These are phyloP conservation scores for Daldinia sp. DNA, from an alignment of 2,329 filamentous ascomycete species.

Conservation along the genomic window DNA sequence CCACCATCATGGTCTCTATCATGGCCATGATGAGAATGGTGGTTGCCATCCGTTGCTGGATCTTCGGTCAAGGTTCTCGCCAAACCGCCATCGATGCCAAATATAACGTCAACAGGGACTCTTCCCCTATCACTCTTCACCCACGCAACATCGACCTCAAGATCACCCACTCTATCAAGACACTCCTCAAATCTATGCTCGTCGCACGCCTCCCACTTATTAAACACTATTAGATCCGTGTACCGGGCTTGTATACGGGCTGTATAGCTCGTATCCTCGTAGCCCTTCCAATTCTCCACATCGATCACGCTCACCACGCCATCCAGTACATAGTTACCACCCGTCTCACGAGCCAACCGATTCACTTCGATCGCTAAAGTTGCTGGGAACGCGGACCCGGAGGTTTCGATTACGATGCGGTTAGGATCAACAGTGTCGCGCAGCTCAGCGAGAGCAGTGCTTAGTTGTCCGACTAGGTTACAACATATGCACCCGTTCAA, in stretches of 20 bases:
- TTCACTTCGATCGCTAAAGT: slow-evolving; percentile 93
- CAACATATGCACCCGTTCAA: slow-evolving; percentile 99
- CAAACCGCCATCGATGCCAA: slow-evolving; percentile 87
- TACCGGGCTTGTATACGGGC: slow-evolving; percentile 84
- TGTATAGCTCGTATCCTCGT: slow-evolving; percentile 90
- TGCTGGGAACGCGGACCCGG: slow-evolving; percentile 85
- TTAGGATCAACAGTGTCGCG: slow-evolving; percentile 68
- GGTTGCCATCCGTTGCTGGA: slow-evolving; percentile 42
- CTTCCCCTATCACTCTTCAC: slow-evolving; percentile 85
- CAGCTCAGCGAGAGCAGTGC: slow-evolving; percentile 80
- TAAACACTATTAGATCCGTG: slow-evolving; percentile 89
- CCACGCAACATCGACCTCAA: slow-evolving; percentile 82
- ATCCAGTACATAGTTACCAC: slow-evolving; percentile 76
- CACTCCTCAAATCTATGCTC: slow-evolving; percentile 81
- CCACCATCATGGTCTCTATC: slow-evolving; percentile 53
- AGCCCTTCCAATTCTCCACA: slow-evolving; percentile 94
- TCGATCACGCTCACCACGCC: slow-evolving; percentile 91
- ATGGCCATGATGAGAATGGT: slow-evolving; percentile 45
- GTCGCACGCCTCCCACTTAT: slow-evolving; percentile 85
- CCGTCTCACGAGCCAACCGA: slow-evolving; percentile 73
- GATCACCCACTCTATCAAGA: slow-evolving; percentile 78
- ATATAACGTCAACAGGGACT: slow-evolving; percentile 80
- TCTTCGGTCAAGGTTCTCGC: slow-evolving; percentile 62
- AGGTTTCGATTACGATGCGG: slow-evolving; percentile 93
- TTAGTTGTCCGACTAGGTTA: slow-evolving; percentile 92